A percentile compares a stretch with the other conserved stretches of the same genome.
Evolutionary conservation across 1,139 yeast genomes (phyloP).

Genomic region (Saccharomyces hybrid): DNA sequence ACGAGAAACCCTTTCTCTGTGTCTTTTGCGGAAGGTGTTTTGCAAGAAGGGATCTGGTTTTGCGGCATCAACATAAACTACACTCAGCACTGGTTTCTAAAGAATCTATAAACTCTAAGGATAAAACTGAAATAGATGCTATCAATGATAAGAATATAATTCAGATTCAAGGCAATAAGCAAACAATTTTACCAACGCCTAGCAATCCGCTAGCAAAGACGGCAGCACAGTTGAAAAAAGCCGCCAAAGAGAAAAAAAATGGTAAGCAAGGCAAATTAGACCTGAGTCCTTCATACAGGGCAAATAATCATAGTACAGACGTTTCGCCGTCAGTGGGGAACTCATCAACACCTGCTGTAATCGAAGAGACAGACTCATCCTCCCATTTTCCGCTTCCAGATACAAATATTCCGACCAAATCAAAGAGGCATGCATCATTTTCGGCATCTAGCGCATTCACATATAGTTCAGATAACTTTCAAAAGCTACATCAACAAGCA

Average conservation of each 20-base stretch:
- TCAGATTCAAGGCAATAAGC: slow-evolving; percentile 34
- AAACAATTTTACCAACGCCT: slow-evolving; percentile 34
- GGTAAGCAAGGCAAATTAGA: background rate
- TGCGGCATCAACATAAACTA: slow-evolving; percentile 89
- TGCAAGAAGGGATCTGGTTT: slow-evolving; percentile 81
- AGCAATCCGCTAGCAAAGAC: slow-evolving; percentile 24
- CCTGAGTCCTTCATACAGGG: background rate
- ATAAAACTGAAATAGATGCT: slow-evolving; percentile 3
- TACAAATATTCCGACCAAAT: slow-evolving; percentile 16
- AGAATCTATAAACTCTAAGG: slow-evolving; percentile 10
- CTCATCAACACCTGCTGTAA: background rate
- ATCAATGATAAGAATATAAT: slow-evolving; percentile 27
- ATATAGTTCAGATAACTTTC: slow-evolving; percentile 37
- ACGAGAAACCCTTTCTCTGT: slow-evolving; percentile 94
- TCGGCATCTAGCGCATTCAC: slow-evolving; percentile 72
- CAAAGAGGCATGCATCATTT: slow-evolving; percentile 65
- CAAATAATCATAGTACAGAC: background rate
- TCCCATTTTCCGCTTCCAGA: background rate
- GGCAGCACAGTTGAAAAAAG: slow-evolving; percentile 25
- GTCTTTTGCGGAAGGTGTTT: slow-evolving; percentile 95
- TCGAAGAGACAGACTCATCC: background rate
- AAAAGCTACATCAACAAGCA: slow-evolving; percentile 4
- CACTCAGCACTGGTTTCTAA: slow-evolving; percentile 50
- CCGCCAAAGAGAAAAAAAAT: slow-evolving; percentile 9
- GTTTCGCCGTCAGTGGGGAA: background rate